Evolutionary conservation across 2,329 filamentous ascomycete genomes (phyloP), one percentile per base, ranked within the genome.

Genomic region (Aspergillus sp.): DNA sequence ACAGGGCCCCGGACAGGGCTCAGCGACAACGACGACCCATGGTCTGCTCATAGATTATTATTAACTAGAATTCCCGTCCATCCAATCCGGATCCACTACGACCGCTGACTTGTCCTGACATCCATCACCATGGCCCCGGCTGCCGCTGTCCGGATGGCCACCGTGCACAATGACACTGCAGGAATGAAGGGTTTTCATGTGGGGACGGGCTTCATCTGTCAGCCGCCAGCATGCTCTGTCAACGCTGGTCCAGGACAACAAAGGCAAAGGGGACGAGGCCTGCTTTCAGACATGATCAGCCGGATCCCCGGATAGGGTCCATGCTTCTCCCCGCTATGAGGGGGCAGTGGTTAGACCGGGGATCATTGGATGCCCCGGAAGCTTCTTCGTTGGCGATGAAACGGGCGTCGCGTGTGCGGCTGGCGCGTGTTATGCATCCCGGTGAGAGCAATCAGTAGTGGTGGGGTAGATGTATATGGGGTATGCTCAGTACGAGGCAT

Each of bases 331-430:
- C 58, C 58, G 49, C 55, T 53, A 6, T 9, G 40, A 20, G 40
- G 19, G 36, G 10, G 16, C 31, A 25, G 17, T 7, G 14, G 42
- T 21, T 13, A 21, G 42, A 21, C 42, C 42, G n/a, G 42, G 50
- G 34, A 21, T 52, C 48, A 58, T 58, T 58, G 51, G 57, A 38
- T 56, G 56, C 53, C 55, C 38, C 48, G 49, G 31, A 56, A 56
- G 47, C 53, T 55, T 58, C 53, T 55, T 58, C 49, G 32, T 50
- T 44, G 49, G 40, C 40, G 19, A 42, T 32, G 32, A 49, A 58
- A n/a, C 36, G 13, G 40, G 45, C 42, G 49, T 45, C 19, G 32
- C 45, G 56, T 34, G 53, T 41, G 42, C 21, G 20, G 23, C n/a
- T 13, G 40, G 9, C 31, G 14, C 19, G 34, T 55, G 45, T 46